A percentile compares a stretch with the other conserved stretches of the same genome.
phyloP scores from a whole-genome alignment of 208 protist genomes.

The Zelonia costaricensis region DNA sequence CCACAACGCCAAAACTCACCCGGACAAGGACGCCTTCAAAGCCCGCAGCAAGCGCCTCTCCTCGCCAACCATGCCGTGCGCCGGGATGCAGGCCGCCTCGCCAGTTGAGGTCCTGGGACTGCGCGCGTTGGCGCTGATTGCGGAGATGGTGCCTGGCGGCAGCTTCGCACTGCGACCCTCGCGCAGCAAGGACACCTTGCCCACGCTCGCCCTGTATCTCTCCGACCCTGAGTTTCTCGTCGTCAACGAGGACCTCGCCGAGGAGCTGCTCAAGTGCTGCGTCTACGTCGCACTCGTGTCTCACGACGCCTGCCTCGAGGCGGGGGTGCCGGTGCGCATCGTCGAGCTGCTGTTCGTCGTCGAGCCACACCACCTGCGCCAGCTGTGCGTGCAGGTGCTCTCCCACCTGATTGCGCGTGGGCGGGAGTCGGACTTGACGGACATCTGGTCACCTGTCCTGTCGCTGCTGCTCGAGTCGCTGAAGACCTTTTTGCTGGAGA shows the following conservation, averaged over 20 bases:
- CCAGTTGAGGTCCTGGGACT: slow-evolving; percentile 29
- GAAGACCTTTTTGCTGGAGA: slow-evolving; percentile 6
- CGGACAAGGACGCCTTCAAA: not conserved
- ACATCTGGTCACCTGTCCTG: slow-evolving; percentile 21
- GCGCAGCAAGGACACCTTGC: slow-evolving; percentile 27
- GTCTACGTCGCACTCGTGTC: slow-evolving; percentile 38
- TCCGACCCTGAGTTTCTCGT: slow-evolving; percentile 31
- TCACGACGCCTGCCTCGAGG: slow-evolving; percentile 30
- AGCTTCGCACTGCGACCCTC: slow-evolving; percentile 30
- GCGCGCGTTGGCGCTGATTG: slow-evolving; percentile 57
- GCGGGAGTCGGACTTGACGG: slow-evolving; percentile 15
- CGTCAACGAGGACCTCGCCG: slow-evolving; percentile 42
- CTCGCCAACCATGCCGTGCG: not conserved
- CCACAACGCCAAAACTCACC: not conserved
- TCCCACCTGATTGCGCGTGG: slow-evolving; percentile 36
- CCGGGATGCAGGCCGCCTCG: slow-evolving; percentile 23
- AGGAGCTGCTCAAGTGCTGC: slow-evolving; percentile 77
- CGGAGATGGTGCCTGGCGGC: slow-evolving; percentile 57
- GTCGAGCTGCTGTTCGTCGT: slow-evolving; percentile 42
- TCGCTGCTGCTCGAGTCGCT: slow-evolving; percentile 26
- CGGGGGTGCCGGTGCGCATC: slow-evolving; percentile 25
- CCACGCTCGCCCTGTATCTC: slow-evolving; percentile 29
- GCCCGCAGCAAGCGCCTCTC: not conserved
- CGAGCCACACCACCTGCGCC: slow-evolving; percentile 40
- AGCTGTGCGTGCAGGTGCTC: slow-evolving; percentile 51